These are phyloP conservation scores for Akanthomyces uredinophilus DNA, from an alignment of 2,329 filamentous ascomycete species.

Conservation along the genomic window DNA sequence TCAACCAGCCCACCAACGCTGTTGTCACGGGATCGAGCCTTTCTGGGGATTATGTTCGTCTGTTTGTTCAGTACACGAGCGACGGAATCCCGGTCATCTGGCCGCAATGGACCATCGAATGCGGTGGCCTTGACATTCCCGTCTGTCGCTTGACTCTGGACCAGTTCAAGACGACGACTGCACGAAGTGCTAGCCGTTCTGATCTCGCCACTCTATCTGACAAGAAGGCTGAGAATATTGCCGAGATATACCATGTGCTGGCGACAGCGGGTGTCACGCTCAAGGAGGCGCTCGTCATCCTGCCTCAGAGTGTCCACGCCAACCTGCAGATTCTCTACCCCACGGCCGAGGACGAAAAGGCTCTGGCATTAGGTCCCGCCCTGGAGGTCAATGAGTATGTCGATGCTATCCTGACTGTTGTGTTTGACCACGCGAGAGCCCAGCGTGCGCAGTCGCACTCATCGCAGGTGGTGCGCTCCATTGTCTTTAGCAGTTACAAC, in stretches of 20 bases:
- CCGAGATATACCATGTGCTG: conserved; percentile 66
- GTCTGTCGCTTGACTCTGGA: conserved; percentile 71
- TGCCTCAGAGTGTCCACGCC: conserved; percentile 77
- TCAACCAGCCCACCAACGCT: conserved; percentile 73
- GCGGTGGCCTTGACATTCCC: conserved; percentile 73
- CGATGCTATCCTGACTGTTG: conserved; percentile 74
- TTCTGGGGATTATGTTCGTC: conserved; percentile 87
- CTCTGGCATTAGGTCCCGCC: conserved; percentile 64
- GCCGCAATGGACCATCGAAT: conserved; percentile 74
- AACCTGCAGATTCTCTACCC: conserved; percentile 93
- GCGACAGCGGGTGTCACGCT: conserved; percentile 75
- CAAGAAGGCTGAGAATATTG: conserved; percentile 50
- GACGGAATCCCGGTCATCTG: conserved; percentile 85
- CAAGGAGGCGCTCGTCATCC: conserved; percentile 65
- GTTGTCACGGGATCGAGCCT: conserved; percentile 93
- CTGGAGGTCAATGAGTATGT: conserved; percentile 82
- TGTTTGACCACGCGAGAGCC: conserved; percentile 83
- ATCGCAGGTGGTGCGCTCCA: conserved; percentile 71
- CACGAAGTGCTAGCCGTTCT: conserved; percentile 35
- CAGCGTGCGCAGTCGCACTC: conserved; percentile 50
- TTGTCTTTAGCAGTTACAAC: conserved; percentile 94
- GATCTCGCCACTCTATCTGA: conserved; percentile 39
- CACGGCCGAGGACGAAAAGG: conserved; percentile 64
- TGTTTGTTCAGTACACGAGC: conserved; percentile 87
- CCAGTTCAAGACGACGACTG: conserved; percentile 59